A percentile compares a stretch with the other conserved stretches of the same genome.
These are phyloP conservation scores for Geotrichum siamense DNA, from an alignment of 1,139 yeast genomes.

Conservation along the genomic window DNA sequence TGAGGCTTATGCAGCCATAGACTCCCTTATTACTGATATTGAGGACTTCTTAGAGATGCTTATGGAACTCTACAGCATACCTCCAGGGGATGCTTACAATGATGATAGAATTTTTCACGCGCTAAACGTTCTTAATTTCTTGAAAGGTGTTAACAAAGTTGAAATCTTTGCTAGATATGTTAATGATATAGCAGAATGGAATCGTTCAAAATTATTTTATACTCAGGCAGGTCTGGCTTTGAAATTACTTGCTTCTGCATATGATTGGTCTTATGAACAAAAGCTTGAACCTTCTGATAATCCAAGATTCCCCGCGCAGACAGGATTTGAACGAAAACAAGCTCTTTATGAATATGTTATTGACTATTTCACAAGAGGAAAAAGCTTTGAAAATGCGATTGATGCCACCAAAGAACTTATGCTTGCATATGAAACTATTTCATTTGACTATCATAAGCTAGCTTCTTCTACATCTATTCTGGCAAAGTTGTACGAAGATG, in stretches of 20 bases:
- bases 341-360: constrained; percentile 66
- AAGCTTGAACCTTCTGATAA: constrained; percentile 50
- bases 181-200: constrained; percentile 63
- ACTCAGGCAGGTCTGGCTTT: constrained; percentile 81
- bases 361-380: constrained; percentile 61
- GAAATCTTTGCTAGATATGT: constrained; percentile 74
- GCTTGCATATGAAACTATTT: constrained; percentile 63
- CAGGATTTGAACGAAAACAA: constrained; percentile 78
- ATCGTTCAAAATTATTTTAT: constrained; percentile 52
- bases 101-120: constrained; percentile 81
- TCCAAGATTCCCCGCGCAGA: constrained; percentile 72
- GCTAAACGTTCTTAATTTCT: constrained; percentile 66
- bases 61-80: constrained; percentile 64
- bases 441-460: constrained; percentile 71
- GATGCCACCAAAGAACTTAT: constrained; percentile 71
- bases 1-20: constrained; percentile 50
- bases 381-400: constrained; percentile 68
- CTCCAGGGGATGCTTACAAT: constrained; percentile 76
- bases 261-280: constrained; percentile 63
- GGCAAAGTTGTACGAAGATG: constrained; percentile 57
- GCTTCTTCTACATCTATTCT: constrained; percentile 65
- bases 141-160: constrained; percentile 73
- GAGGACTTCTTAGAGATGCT: constrained; percentile 59
- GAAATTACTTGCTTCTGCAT: constrained; percentile 70
- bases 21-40: constrained; percentile 49